A percentile compares a stretch with the other conserved stretches of the same genome.
Evolutionary conservation across 2,329 filamentous ascomycete species (phyloP).

Genomic region (Colletotrichum lindemuthianum): DNA sequence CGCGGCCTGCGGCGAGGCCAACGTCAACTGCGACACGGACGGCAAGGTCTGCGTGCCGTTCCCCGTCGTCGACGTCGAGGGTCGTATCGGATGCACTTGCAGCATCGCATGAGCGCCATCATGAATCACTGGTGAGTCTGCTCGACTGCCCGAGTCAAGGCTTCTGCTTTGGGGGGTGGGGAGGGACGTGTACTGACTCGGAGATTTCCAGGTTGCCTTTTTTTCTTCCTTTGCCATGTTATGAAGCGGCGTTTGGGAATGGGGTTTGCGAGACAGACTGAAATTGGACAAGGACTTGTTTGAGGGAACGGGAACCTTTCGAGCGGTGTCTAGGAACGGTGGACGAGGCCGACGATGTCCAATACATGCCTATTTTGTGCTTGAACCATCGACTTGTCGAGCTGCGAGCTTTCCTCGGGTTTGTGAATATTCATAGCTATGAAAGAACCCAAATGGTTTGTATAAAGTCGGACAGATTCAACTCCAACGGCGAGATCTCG

Average conservation of each 20-base stretch:
- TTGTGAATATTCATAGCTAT: too few relatives aligned
- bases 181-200: not conserved
- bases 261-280: too few relatives aligned
- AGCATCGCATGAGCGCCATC: constrained; percentile 6
- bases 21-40: constrained; percentile 26
- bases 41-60: constrained; percentile 34
- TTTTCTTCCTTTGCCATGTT: not conserved
- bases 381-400: too few relatives aligned
- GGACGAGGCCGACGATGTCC: too few relatives aligned
- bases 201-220: not conserved
- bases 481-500: too few relatives aligned
- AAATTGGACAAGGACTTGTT: too few relatives aligned
- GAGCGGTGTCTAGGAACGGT: too few relatives aligned
- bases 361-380: too few relatives aligned
- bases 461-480: too few relatives aligned
- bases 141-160: not conserved
- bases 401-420: too few relatives aligned
- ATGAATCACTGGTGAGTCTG: not conserved
- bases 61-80: constrained; percentile 22
- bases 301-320: too few relatives aligned
- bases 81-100: constrained; percentile 27
- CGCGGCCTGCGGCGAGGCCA: constrained; percentile 14
- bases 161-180: not conserved
- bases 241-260: constrained; percentile 10
- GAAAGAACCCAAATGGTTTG: too few relatives aligned